Base-by-base conservation (phyloP, 2,329 filamentous ascomycete genomes). In the Xylariaceae sp. region DNA sequence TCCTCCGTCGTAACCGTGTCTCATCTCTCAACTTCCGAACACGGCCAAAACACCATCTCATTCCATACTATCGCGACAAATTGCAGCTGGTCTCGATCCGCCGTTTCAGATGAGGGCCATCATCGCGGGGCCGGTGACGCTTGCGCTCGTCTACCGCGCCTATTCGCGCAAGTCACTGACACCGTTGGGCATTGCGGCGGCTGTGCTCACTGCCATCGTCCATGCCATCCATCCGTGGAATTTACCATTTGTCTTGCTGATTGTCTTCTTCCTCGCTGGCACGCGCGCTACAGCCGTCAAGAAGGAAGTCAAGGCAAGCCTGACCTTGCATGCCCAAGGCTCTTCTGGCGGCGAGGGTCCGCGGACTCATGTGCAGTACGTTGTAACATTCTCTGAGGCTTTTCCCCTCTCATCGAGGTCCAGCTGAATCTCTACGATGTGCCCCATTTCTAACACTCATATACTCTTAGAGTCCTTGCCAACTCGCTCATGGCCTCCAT, bases 221-320 rank as follows among this genome's bases (percentile, higher is more conserved):
- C 94, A 99, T 73, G 91, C 92, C 13, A 76, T 92, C n/a, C 92
- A 97, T 74, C 93, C 93, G 2, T 97, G 91, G 88, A 90, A 89
- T 61, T 78, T 92, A n/a, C 92, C 91, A n/a, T 95, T 97, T 75
- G 83, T 83, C 34, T 80, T 97, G 9, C 80, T 97, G 1, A 82
- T 83, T 53, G 83, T 92, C 42, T 97, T 97, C 78, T 97, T 96
- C 74, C 77, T 96, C 2, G 85, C 88, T 3, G 94, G 92, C 1
- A 96, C 89, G 1, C 80, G 86, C 55, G 92, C 87, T 0, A 97
- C 93, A 0, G 92, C 93, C 77, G 82, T 96, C 68, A 97, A 97
- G 74, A 88, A 97, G 71, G 82, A 90, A 65, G 79, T 92, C 69
- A 99, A 99, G 76, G 84, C 89, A 1, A 83, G 80, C 45, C 78